Evolutionary conservation across 345 rosid genomes (phyloP), one percentile per base, ranked within the genome.

Genomic region (Hibiscus tridactylites): DNA sequence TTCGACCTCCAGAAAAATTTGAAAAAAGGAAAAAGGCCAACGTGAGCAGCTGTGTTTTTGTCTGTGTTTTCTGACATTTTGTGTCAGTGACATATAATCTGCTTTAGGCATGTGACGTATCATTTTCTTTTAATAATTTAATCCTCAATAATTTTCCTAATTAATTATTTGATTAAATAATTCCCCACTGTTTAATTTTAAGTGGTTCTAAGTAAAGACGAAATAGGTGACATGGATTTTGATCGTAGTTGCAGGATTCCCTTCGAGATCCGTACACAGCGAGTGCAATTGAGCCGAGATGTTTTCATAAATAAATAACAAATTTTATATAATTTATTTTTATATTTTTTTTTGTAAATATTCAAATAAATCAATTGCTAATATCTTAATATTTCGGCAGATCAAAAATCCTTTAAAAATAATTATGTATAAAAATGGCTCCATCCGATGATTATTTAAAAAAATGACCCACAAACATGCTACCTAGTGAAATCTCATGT

Each of bases 11-110:
- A 76, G 29, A 64, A 77, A 70, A 65, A 37, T 64, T 59, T 26
- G 57, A 73, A 81, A 73, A 57, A 31, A 61, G 24, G 11, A 2
- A 4, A 39, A 81, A 89, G 83, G 71, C 85, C 88, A 82, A 82
- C 71, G 74, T 76, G 84, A 81, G 81, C 83, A 79, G 71, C 15
- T 24, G 15, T 57, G 31, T 21, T 57, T 57, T 66, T 76, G 79
- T 83, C 78, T 67, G 72, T 78, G 28, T 19, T 5, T 58, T 77
- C 82, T 79, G 83, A 68, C 47, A 62, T 35, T 62, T 56, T 62
- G 21, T 37, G 65, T 71, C 71, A 77, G 75, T 64, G 75, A 65
- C 77, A 75, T 79, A 57, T 64, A 61, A 13, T 64, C 44, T n/a
- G 19, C 64, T 29, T 13, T 26, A 33, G 46, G 35, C 66, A 82